These are phyloP conservation scores for Fusarium ramigenum DNA, from an alignment of 2,329 filamentous ascomycete genomes.

Conservation along the genomic window DNA sequence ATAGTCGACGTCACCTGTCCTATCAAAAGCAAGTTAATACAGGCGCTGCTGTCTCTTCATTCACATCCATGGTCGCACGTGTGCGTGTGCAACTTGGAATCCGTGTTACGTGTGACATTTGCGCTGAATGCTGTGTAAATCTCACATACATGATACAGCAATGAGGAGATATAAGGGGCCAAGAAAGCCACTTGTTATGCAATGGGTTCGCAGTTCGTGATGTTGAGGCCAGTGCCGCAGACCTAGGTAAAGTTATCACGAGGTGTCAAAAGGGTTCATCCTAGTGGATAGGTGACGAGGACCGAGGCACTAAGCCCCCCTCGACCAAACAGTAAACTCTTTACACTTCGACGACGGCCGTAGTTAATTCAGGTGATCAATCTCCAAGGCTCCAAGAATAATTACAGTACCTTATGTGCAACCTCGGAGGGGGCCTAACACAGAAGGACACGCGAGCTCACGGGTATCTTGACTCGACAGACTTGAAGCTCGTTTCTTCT, in stretches of 20 bases:
- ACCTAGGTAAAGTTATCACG: background rate
- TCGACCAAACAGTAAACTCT: background rate
- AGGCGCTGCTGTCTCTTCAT: slow-evolving; percentile 4
- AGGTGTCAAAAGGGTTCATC: background rate
- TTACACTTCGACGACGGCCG: background rate
- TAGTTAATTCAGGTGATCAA: background rate
- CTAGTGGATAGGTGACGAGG: background rate
- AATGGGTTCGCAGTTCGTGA: background rate
- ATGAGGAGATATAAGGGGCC: background rate
- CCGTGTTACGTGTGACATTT: background rate
- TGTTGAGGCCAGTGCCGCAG: background rate
- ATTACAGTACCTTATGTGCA: background rate
- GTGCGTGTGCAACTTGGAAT: background rate
- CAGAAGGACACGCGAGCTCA: background rate
- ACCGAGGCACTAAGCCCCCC: slow-evolving; percentile 6
- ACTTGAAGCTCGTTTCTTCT: background rate
- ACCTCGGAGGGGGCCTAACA: background rate
- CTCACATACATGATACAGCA: background rate
- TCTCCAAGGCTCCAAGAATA: slow-evolving; percentile 3
- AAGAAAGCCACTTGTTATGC: background rate
- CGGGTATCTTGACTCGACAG: background rate
- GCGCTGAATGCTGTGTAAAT: background rate
- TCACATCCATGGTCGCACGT: slow-evolving; percentile 9
- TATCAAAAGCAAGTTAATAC: background rate
- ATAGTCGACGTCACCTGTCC: slow-evolving; percentile 21